Evolutionary conservation across 225 moss, liverwort and hornwort genomes (phyloP).

Genomic region (Sphagnum tenellum): DNA sequence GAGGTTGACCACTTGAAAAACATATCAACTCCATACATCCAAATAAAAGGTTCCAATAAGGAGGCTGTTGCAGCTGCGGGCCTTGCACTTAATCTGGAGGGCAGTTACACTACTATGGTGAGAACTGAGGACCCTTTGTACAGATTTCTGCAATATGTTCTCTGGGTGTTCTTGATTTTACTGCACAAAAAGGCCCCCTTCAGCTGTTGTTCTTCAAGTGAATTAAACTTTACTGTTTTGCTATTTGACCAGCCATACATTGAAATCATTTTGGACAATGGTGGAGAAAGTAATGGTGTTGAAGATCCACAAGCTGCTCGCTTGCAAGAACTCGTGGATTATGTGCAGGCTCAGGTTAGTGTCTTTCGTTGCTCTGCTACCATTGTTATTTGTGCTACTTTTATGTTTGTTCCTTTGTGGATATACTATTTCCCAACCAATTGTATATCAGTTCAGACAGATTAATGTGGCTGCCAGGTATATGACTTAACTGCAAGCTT

Average conservation of each 20-base stretch:
- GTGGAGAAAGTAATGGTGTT: conserved; percentile 32
- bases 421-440: no score
- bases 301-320: conserved; percentile 75
- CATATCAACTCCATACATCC: conserved; percentile 68
- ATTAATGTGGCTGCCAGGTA: no score
- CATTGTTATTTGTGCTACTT: not conserved
- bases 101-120: conserved; percentile 75
- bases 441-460: no score
- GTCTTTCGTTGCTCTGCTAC: not conserved
- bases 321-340: conserved; percentile 73
- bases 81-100: conserved; percentile 52
- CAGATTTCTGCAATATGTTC: not conserved
- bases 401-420: not conserved
- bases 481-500: no score
- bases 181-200: no score
- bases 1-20: conserved; percentile 76
- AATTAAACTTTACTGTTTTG: not conserved
- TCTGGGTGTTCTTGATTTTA: not conserved
- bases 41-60: conserved; percentile 81
- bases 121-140: not conserved
- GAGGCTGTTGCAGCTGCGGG: conserved; percentile 75
- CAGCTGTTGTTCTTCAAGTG: no score
- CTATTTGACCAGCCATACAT: conserved; percentile 51
- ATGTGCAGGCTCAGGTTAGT: conserved; percentile 68
- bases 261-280: conserved; percentile 65